Evolutionary conservation across 495 filamentous ascomycete genomes (phyloP), one percentile per base, ranked within the genome.

Genomic region (Penicillium ochrochloron): DNA sequence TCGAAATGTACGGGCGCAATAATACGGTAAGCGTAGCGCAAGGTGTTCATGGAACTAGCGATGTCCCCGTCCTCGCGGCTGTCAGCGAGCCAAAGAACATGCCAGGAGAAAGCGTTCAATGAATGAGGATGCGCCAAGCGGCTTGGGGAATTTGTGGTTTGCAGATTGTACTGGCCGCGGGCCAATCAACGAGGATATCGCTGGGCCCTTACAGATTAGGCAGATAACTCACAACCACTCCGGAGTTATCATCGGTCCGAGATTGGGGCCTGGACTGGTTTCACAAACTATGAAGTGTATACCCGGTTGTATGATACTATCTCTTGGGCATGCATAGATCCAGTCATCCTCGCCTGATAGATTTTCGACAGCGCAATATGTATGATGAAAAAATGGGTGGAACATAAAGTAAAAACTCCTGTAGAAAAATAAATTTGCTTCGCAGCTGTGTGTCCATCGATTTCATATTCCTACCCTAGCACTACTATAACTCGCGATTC

Each of bases 191-290:
- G 2, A 15, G n/a, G 11, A 5, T 15, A 9, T 2, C 33, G 7
- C 31, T 25, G 33, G 53, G 53, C 53, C 53, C 53, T 56, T 56
- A 56, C 53, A 56, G 53, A 56, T 56, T 39, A 56, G 53, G 53
- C 53, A 37, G 53, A 54, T 34, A 33, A 27, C 46, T 23, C 17
- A 33, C 25, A 5, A 12, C 31, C 31, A 51, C 25, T 23, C 27
- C 4, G 23, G 37, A 41, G 37, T 41, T 41, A 41, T 41, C 37
- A 14, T 52, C 25, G 48, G 48, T 27, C 48, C 27, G 25, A 25
- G 44, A 23, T 19, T 12, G 12, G 23, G 48, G 48, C 27, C 48
- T 52, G 25, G 48, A 10, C 48, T 23, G 15, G 37, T 41, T 41
- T 11, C 37, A 52, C 48, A 15, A 31, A 31, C 14, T 29, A 52